Evolutionary conservation across 2,329 filamentous ascomycete genomes (phyloP), one percentile per base, ranked within the genome.

Genomic region (Helotiales sp.): DNA sequence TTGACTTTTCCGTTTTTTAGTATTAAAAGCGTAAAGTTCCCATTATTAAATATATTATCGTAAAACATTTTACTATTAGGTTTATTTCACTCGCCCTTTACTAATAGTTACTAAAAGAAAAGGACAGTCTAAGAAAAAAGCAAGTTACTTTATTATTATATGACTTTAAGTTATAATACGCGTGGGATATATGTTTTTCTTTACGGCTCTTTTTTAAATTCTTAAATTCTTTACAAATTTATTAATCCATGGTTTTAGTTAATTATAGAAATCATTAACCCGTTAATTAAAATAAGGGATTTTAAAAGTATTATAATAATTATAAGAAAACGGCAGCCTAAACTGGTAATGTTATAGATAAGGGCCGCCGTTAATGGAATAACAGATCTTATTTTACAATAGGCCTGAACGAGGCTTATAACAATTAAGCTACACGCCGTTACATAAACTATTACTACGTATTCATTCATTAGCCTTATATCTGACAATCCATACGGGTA

Each of bases 151-250:
- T 52, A 40, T 52, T 67, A 67, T 52, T 67, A 67, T 60, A 67
- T 67, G 65, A 67, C 65, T n/a, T 63, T 67, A 30, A 67, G 65
- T 34, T 67, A 60, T n/a, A 63, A 52, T 60, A 63, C 24, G 20
- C 52, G 60, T 34, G 60, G 60, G 24, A 60, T 67, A 54, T 20
- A 67, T 52, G n/a, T n/a, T 60, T 67, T 55, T 67, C 61, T 22
- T 67, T 67, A 28, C 28, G 52, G 32, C 34, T 40, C 34, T 40
- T 40, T 40, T 15, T 40, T 40, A 7, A 15, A 40, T 40, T 40
- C 65, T 63, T 43, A 63, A 22, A 32, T 64, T 28, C 55, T 61
- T 11, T 67, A 61, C 55, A 67, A 67, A 15, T 61, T 67, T 34
- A 61, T 64, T 55, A 61, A 61, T 58, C 52, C 55, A 55, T 64